A percentile compares a stretch with the other conserved stretches of the same genome.
Evolutionary conservation across 2,329 filamentous ascomycete genomes (phyloP).

Genomic region (Akanthomyces dipterigenus): DNA sequence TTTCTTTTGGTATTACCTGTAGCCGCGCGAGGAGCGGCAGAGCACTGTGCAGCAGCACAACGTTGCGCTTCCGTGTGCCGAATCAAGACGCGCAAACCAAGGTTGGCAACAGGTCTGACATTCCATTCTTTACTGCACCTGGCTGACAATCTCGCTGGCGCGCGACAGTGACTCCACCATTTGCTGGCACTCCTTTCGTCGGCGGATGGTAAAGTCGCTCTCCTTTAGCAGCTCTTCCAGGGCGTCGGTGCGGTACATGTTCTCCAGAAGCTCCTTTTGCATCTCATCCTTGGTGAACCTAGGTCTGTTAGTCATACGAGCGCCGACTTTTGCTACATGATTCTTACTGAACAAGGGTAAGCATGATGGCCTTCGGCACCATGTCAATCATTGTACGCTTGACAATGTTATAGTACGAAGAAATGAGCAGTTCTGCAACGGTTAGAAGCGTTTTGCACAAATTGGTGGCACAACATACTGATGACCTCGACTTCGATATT

Average conservation of each 20-base stretch:
- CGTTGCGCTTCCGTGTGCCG: not conserved
- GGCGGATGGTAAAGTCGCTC: constrained; percentile 90
- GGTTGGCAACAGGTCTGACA: not conserved
- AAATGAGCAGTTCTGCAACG: constrained; percentile 76
- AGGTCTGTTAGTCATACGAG: constrained; percentile 7
- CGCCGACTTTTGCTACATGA: too few relatives aligned
- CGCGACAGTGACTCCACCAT: constrained; percentile 93
- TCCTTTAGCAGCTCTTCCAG: constrained; percentile 95
- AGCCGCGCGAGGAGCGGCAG: not conserved
- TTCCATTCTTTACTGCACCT: constrained; percentile 49
- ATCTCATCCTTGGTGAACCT: constrained; percentile 97
- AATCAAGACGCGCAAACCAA: not conserved
- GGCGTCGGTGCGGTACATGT: constrained; percentile 90
- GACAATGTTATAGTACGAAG: constrained; percentile 97
- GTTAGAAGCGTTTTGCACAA: not conserved
- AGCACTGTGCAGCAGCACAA: not conserved
- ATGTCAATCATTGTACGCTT: constrained; percentile 99
- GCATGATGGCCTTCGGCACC: constrained; percentile 99
- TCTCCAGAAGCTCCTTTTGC: constrained; percentile 92
- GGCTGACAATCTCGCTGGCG: constrained; percentile 93
- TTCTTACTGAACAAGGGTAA: constrained; percentile 84
- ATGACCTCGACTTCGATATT: constrained; percentile 96
- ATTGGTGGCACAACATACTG: constrained; percentile 52
- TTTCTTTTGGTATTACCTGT: constrained; percentile 5
- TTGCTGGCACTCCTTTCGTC: constrained; percentile 96